Evolutionary conservation across 2,329 filamentous ascomycete genomes (phyloP).

Genomic region (Aspergillus uvarum): DNA sequence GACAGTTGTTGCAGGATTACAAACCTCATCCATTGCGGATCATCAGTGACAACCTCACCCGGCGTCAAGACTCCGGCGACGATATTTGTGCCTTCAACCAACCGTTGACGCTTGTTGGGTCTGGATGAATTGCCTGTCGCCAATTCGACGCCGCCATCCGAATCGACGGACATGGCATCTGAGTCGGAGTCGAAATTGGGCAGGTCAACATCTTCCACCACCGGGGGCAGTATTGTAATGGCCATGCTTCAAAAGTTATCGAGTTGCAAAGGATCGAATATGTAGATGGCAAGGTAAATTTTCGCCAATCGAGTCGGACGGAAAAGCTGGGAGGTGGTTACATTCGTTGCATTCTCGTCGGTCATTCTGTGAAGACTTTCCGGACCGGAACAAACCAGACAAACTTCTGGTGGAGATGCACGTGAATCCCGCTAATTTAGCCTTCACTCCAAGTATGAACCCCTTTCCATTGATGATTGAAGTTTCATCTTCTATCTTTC

Average conservation of each 20-base stretch:
- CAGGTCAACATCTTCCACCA: conserved; percentile 35
- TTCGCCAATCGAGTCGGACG: background rate
- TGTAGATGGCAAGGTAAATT: background rate
- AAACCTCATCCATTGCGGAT: conserved; percentile 89
- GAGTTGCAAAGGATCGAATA: background rate
- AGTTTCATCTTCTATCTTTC: no score
- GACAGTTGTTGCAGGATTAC: conserved; percentile 6
- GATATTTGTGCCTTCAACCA: conserved; percentile 26
- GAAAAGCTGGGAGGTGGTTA: conserved; percentile 6
- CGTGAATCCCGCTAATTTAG: conserved; percentile 11
- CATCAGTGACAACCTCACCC: conserved; percentile 81
- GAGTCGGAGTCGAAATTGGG: conserved; percentile 44
- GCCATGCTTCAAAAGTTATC: conserved; percentile 47
- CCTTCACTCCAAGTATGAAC: background rate
- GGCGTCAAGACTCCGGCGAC: conserved; percentile 71
- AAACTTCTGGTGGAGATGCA: conserved; percentile 16
- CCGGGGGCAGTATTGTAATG: conserved; percentile 59
- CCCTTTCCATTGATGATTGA: no score
- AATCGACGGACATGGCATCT: conserved; percentile 52
- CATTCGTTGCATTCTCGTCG: no score
- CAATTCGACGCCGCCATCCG: conserved; percentile 43
- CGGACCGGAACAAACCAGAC: conserved; percentile 20
- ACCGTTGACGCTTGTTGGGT: conserved; percentile 40
- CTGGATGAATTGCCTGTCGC: conserved; percentile 30
- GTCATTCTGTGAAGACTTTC: conserved; percentile 14